Evolutionary conservation across 495 filamentous ascomycete species (phyloP).

Genomic region (Neurospora tetrasperma): DNA sequence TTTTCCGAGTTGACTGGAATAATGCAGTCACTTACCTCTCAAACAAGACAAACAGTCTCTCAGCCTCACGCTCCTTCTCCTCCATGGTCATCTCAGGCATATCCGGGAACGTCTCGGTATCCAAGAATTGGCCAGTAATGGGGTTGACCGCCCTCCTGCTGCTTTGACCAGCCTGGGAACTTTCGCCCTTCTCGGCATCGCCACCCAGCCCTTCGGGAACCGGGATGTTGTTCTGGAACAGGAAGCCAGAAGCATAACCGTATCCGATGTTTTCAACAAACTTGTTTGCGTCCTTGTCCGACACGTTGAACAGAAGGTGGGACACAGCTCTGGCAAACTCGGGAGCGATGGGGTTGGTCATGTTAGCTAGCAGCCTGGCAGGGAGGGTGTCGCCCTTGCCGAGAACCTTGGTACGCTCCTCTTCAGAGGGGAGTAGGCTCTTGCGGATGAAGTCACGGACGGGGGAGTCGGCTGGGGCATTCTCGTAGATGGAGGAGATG

Average conservation of each 20-base stretch:
- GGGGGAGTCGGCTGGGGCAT: slow-evolving; percentile 45
- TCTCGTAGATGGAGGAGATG: slow-evolving; percentile 59
- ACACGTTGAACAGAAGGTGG: slow-evolving; percentile 76
- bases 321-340: slow-evolving; percentile 67
- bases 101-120: slow-evolving; percentile 50
- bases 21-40: slow-evolving; percentile 53
- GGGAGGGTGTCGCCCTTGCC: slow-evolving; percentile 66
- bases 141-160: slow-evolving; percentile 54
- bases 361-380: slow-evolving; percentile 69
- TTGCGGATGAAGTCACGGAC: slow-evolving; percentile 53
- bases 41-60: slow-evolving; percentile 88
- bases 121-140: slow-evolving; percentile 77
- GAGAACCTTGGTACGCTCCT: slow-evolving; percentile 67
- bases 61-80: slow-evolving; percentile 89
- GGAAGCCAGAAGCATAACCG: slow-evolving; percentile 81
- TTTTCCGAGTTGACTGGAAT: too few relatives aligned
- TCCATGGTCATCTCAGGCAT: slow-evolving; percentile 71
- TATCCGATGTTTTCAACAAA: slow-evolving; percentile 82
- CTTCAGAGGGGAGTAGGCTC: slow-evolving; percentile 64
- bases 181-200: neutral
- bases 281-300: slow-evolving; percentile 57
- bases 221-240: slow-evolving; percentile 70
- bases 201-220: slow-evolving; percentile 42
- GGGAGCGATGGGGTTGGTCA: slow-evolving; percentile 57
- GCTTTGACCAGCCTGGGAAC: slow-evolving; percentile 8